Base-by-base conservation (phyloP, 2,329 filamentous ascomycete species). In the Microdochium trichocladiopsis region DNA sequence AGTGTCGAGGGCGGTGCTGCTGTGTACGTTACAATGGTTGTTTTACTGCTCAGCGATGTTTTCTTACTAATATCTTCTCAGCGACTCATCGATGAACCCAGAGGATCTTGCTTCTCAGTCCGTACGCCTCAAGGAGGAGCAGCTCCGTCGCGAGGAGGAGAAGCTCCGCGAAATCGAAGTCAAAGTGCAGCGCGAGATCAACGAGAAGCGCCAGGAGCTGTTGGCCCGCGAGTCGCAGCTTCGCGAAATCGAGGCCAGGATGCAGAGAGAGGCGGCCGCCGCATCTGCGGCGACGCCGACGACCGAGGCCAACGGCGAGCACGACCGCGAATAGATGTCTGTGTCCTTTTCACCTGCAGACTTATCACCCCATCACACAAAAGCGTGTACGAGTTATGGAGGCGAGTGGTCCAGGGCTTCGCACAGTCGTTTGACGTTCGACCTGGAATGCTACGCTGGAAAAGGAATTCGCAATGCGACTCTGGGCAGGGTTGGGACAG, bases 151-250 rank as follows among this genome's bases (percentile, higher is more conserved):
- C 66, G 94, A 99, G 75, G 94, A 99, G 78, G 94, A 99, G 87
- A 99, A 99, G 81, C 87, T 99, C 58, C 90, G 94, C 72, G 94
- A 99, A 78, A 97, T 99, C 70, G 94, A 99, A 72, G 80, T 96
- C 78, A 99, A 99, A 86, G 94, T 99, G 58, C 94, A 99, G 78
- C 90, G 94, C 69, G 94, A 99, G 76, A 99, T 99, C 79, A 96
- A 96, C 76, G 94, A 97, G 83, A 99, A 99, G 84, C 87, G 94
- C 77, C 94, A 99, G 77, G 94, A 99, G 75, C 82, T 99, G 57
- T 72, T 99, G 73, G 94, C 94, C 59, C 91, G 94, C 72, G 94
- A 99, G 78, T 96, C 91, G 66, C 94, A 99, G 77, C 84, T 99
- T 64, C 93, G 94, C 74, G 94, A 99, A 79, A 96, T 99, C 69